These are phyloP conservation scores for Tetrahymena borealis DNA, from an alignment of 73 alveolate species.

Conservation along the genomic window DNA sequence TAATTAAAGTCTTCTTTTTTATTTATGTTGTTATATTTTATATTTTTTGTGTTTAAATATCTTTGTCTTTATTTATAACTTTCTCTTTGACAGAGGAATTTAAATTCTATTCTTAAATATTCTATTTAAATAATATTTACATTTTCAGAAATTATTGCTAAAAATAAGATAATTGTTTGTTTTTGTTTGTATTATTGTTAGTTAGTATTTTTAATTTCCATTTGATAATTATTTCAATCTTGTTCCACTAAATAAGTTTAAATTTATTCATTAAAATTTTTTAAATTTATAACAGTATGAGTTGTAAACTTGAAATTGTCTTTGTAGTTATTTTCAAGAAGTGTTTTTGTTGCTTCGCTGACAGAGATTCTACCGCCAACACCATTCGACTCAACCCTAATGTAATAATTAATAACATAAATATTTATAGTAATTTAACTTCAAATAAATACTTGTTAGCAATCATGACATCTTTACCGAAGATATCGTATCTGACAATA, in stretches of 20 bases:
- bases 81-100: too few species aligned
- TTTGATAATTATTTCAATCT: not conserved
- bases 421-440: not conserved
- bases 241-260: not conserved
- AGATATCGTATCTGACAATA: constrained; percentile 39
- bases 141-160: not conserved
- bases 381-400: constrained; percentile 39
- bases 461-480: constrained; percentile 45
- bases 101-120: too few species aligned
- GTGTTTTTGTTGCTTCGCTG: constrained; percentile 24
- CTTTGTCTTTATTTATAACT: too few species aligned
- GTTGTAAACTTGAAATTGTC: not conserved
- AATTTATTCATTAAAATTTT: not conserved
- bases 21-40: too few species aligned
- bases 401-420: not conserved
- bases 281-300: not conserved
- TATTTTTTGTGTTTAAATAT: too few species aligned
- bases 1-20: too few species aligned
- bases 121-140: too few species aligned
- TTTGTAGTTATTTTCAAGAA: constrained; percentile 5
- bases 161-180: not conserved
- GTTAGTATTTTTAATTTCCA: too few species aligned
- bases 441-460: not conserved
- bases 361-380: constrained; percentile 26
- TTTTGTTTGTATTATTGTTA: too few species aligned